These are phyloP conservation scores for Moricandia moricandioides DNA, from an alignment of 345 rosid genomes.

Conservation along the genomic window DNA sequence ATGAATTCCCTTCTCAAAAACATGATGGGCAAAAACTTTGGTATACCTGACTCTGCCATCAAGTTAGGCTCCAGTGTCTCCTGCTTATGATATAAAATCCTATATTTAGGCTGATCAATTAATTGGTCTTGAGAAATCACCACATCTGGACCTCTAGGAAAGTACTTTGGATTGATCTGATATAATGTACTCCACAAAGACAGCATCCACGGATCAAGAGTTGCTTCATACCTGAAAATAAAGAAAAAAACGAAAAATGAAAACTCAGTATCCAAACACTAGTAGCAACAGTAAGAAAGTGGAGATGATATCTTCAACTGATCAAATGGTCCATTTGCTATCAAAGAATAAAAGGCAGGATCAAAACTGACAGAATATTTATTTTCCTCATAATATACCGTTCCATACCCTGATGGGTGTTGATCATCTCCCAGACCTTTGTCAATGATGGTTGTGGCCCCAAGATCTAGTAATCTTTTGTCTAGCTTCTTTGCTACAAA, in stretches of 20 bases:
- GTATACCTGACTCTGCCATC: slow-evolving; percentile 49
- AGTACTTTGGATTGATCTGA: slow-evolving; percentile 56
- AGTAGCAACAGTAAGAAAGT: neutral
- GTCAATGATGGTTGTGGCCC: slow-evolving; percentile 63
- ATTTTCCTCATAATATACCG: slow-evolving; percentile 10
- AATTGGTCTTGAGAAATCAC: slow-evolving; percentile 41
- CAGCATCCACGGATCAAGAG: slow-evolving; percentile 90
- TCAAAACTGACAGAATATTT: neutral
- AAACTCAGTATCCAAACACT: neutral
- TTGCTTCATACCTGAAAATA: slow-evolving; percentile 76
- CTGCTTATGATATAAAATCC: slow-evolving; percentile 45
- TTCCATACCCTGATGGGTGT: slow-evolving; percentile 91
- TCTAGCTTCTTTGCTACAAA: slow-evolving; percentile 96
- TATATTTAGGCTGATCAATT: slow-evolving; percentile 64
- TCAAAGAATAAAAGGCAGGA: neutral
- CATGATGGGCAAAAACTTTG: neutral
- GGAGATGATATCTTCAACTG: neutral
- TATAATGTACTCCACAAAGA: slow-evolving; percentile 68
- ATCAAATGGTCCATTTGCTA: neutral
- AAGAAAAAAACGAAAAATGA: neutral
- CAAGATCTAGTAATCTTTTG: slow-evolving; percentile 83
- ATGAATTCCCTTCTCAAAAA: neutral
- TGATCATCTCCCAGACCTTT: slow-evolving; percentile 96
- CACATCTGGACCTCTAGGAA: slow-evolving; percentile 70
- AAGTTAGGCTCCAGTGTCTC: slow-evolving; percentile 28